Evolutionary conservation across 345 rosid genomes (phyloP).

Genomic region (Lagerstroemia speciosa): DNA sequence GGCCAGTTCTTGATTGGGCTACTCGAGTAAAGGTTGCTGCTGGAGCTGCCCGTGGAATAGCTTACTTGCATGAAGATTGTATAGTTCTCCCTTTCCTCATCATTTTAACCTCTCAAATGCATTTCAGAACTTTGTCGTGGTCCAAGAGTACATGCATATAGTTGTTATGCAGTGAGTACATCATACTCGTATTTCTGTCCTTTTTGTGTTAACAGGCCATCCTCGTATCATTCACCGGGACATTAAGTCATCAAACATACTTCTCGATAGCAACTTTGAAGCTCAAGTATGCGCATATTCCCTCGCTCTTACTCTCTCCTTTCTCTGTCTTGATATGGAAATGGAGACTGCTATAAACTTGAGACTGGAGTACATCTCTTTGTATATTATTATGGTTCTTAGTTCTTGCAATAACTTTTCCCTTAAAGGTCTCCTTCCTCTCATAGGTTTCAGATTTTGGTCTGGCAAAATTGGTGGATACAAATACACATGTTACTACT

Average conservation of each 20-base stretch:
- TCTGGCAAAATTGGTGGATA: slow-evolving; percentile 87
- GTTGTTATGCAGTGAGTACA: neutral
- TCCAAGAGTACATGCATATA: neutral
- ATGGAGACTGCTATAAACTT: neutral
- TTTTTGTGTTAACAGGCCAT: slow-evolving; percentile 49
- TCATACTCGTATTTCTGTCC: neutral
- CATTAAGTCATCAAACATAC: slow-evolving; percentile 93
- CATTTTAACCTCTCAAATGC: neutral
- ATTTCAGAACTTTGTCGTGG: slow-evolving; percentile 1
- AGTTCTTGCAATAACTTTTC: neutral
- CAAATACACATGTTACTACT: slow-evolving; percentile 82
- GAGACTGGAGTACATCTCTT: neutral
- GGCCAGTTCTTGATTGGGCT: slow-evolving; percentile 83
- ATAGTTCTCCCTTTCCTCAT: slow-evolving; percentile 21
- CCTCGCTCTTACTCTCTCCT: neutral
- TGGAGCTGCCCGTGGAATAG: slow-evolving; percentile 98
- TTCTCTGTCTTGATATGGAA: neutral
- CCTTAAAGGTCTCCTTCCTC: neutral
- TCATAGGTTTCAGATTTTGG: slow-evolving; percentile 92
- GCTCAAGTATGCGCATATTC: slow-evolving; percentile 51
- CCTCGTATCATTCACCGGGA: slow-evolving; percentile 98
- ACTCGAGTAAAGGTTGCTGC: slow-evolving; percentile 77
- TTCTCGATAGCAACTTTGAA: slow-evolving; percentile 75
- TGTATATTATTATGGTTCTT: neutral
- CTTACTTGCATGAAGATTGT: slow-evolving; percentile 98